phyloP scores from a whole-genome alignment of 163 green algal species.

The Chlamydomonas reinhardtii region DNA sequence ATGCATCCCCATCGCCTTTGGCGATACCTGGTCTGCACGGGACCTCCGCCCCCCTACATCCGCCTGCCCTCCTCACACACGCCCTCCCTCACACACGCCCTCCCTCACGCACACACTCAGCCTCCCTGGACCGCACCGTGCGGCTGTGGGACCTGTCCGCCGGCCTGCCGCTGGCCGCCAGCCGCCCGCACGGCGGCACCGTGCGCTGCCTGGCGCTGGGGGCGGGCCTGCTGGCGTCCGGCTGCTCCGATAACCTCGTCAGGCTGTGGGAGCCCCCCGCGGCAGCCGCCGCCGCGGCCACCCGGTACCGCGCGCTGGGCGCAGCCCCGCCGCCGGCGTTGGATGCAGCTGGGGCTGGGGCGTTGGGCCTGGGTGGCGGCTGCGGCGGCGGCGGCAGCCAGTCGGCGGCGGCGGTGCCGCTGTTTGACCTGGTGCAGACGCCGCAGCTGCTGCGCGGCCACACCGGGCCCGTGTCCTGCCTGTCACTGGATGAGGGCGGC shows the following conservation, averaged over 20 bases:
- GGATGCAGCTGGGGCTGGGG: not conserved
- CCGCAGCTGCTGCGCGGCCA: constrained; percentile 47
- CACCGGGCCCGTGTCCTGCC: constrained; percentile 50
- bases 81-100: not conserved
- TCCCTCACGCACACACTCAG: constrained; percentile 46
- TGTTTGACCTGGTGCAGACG: constrained; percentile 31
- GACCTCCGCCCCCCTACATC: too few species aligned
- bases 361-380: not conserved
- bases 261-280: constrained; percentile 35
- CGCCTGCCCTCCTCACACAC: not conserved
- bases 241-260: constrained; percentile 43
- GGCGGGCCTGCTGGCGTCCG: constrained; percentile 18
- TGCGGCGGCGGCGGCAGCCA: not conserved
- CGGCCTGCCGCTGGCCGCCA: constrained; percentile 66
- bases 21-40: too few species aligned
- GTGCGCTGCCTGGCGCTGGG: constrained; percentile 57
- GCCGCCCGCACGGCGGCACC: constrained; percentile 57
- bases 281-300: not conserved
- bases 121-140: constrained; percentile 73
- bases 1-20: too few species aligned
- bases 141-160: constrained; percentile 74
- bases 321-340: too few species aligned
- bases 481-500: constrained; percentile 37
- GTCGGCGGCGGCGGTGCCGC: not conserved
- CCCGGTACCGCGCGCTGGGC: too few species aligned